Evolutionary conservation across 805 yeast species (phyloP), one percentile per base, ranked within the genome.

Genomic region (Barnettozyma vustinii): DNA sequence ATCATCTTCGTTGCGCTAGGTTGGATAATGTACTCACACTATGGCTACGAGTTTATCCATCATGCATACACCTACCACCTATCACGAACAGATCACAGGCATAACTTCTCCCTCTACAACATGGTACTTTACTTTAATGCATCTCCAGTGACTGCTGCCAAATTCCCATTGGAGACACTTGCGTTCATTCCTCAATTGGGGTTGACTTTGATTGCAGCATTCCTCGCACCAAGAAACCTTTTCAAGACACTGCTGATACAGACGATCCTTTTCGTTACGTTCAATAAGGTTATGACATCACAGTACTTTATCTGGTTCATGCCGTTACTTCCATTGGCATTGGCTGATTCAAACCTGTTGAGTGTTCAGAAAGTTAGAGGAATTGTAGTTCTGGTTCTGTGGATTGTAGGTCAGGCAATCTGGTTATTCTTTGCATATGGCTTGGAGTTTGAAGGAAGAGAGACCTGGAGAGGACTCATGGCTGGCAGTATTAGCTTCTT

Each of bases 281-380:
- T 78, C 66, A 86, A 86, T 68, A 86, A 86, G 66, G 94, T 86
- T 20, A 83, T 89, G 59, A 94, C 99, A 0, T 88, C 97, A 1
- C 99, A 94, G 69, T 94, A 94, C 67, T 94, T 94, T 66, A 80
- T 92, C 53, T 94, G 99, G 99, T 94, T 85, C 60, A 68, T 94
- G 57, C 86, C 90, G 13, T 80, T 91, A 55, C 65, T 92, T 40
- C 98, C 99, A 2, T 79, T 87, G 47, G 83, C 71, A 58, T 62
- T 89, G 8, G 71, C 83, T 2, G 61, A 68, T 9, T 72, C 88
- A 0, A 63, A 58, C 2, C 54, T 75, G 1, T 50, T 68, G 1
- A 52, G 63, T 0, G 52, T 47, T 0, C 47, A 58, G 4, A 62
- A 63, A 43, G 43, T 42, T 9, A 68, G 65, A 44, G 87, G 86